Conservation (phyloP, 2,329 filamentous ascomycete genomes). For the Ophiostoma quercus region DNA sequence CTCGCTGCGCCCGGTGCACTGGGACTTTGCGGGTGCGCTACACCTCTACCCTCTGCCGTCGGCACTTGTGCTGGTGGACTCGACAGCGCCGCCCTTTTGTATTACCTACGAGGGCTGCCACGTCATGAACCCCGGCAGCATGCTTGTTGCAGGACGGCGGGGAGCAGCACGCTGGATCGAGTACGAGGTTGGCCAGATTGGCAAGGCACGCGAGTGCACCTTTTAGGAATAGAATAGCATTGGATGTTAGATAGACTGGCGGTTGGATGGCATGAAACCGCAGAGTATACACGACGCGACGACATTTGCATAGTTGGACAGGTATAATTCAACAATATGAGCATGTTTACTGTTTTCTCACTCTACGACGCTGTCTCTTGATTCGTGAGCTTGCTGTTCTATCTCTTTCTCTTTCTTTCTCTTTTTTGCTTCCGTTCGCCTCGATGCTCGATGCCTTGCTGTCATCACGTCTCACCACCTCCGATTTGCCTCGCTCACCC, state of each 20-base stretch:
- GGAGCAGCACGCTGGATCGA: slow-evolving; percentile 79
- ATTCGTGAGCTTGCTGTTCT: neutral
- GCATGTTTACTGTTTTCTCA: neutral
- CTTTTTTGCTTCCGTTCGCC: neutral
- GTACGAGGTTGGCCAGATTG: slow-evolving; percentile 65
- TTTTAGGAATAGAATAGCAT: slow-evolving; percentile 38
- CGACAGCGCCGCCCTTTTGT: slow-evolving; percentile 74
- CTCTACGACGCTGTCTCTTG: neutral
- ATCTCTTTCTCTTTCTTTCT: neutral
- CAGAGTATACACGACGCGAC: neutral
- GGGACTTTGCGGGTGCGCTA: slow-evolving; percentile 75
- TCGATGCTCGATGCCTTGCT: neutral
- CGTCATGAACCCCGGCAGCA: slow-evolving; percentile 82
- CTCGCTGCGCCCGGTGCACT: slow-evolving; percentile 73
- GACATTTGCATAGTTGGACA: neutral
- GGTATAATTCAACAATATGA: neutral
- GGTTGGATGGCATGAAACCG: neutral
- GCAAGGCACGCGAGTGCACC: slow-evolving; percentile 57
- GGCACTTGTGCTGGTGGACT: slow-evolving; percentile 74
- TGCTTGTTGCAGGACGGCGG: slow-evolving; percentile 65
- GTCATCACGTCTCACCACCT: neutral
- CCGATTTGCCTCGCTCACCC: neutral
- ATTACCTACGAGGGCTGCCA: slow-evolving; percentile 93
- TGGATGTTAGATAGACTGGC: neutral
- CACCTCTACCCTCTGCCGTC: slow-evolving; percentile 86